Base-by-base conservation (phyloP, 2,329 filamentous ascomycete species). In the Cercospora beticola region DNA sequence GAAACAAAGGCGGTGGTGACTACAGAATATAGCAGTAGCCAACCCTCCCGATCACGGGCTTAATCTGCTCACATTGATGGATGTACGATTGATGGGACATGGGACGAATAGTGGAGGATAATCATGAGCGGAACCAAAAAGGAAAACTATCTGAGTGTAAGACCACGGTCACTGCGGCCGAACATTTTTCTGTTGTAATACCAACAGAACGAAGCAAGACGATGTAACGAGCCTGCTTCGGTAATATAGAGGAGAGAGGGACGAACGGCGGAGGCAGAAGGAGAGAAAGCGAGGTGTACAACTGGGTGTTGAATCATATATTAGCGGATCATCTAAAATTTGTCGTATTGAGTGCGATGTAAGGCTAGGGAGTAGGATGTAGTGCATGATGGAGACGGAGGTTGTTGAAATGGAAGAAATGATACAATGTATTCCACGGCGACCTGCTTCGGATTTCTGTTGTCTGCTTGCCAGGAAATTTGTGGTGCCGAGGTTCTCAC, bases 1-100 rank as follows among this genome's bases (percentile, higher is more conserved):
- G 63, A 18, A 58, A 56, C n/a, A 62, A 62, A 21, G 43, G 43
- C 16, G 16, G 46, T 6, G 62, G 46, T 14, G 62, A 64, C 28
- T 56, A 56, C 43, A 26, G 62, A 9, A 56, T 56, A 54, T 64
- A 59, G 30, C n/a, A 21, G n/a, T 33, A 58, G 54, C 6, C 21
- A 16, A 14, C 21, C 46, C 18, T 26, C 21, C 21, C 5, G 4
- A 26, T 23, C 49, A 28, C 12, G 49, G 10, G 10, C 46, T 23
- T 3, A 4, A 52, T 40, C 46, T 23, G 46, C 49, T 3, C 2
- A 54, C 3, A 40, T 7, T 56, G 23, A 56, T 30, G 49, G 49
- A 56, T 56, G 23, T 28, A 56, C 23, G 49, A 56, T 28, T 56
- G 49, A 56, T 18, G 23, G 49, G 49, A 28, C 5, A 26, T 30